Base-by-base conservation (phyloP, 2,329 filamentous ascomycete species). In the Clarireedia monteithiana region DNA sequence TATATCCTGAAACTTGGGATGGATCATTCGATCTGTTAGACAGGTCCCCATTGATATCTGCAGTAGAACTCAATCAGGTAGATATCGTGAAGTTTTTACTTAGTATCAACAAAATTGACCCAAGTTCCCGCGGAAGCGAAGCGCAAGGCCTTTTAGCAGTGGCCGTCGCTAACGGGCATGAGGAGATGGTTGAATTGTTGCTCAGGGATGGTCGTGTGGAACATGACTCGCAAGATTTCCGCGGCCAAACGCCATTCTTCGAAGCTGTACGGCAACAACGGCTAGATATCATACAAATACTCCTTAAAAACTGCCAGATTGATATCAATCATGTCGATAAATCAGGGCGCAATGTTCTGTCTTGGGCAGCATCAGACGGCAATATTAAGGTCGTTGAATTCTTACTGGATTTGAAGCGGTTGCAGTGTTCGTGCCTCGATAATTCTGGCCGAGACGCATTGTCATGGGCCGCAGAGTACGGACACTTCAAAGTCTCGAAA, bases 401-500 rank as follows among this genome's bases (percentile, higher is more conserved):
- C 23, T 57, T 71, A 14, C 56, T 71, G 14, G 58, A 48, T n/a
- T 47, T 65, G 10, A 45, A 61, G 6, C 38, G 57, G 24, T 56
- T 71, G 27, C 59, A 70, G 39, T 48, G 62, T 26, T 68, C 72
- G 53, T 38, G 67, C 1, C 54, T 48, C 45, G 70, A 72, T 57
- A 36, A 57, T 3, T 62, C 62, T 15, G 69, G 70, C 2, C 67
- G 70, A 17, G 68, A 60, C 54, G 60, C 66, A 0, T 60, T 72
- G 20, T 73, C 70, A 14, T 47, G 23, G 23, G 45, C 45, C 30
- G 45, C 45, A 27, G 45, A 23, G 27, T 23, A 6, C 70, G 94
- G 94, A 4, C 92, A 97, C 72, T 96, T 87, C 73, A 91, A 97
- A 72, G 83, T 96, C 50, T 91, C 91, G 2, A 85, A 88, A 65